phyloP scores from a whole-genome alignment of 225 moss, liverwort and hornwort species.

The Polytrichum formosum region DNA sequence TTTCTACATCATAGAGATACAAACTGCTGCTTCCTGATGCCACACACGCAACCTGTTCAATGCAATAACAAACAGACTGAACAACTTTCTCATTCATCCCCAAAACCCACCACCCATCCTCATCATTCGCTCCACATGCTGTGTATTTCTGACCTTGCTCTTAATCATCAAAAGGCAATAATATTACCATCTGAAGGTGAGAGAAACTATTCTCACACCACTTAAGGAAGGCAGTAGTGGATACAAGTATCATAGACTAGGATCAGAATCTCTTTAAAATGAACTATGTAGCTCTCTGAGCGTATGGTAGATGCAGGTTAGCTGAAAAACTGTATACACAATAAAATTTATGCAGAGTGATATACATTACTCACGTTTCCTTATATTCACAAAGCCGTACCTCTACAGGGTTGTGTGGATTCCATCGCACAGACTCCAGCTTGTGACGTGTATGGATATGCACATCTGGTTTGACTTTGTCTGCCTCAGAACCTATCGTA shows the following conservation, averaged over 20 bases:
- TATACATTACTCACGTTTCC: background rate
- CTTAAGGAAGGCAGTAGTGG: too few species aligned
- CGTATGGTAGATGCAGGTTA: too few species aligned
- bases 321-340: too few species aligned
- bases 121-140: background rate
- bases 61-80: background rate
- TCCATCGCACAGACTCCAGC: constrained; percentile 80
- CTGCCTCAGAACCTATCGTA: constrained; percentile 46
- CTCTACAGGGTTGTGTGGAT: constrained; percentile 85
- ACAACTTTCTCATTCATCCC: background rate
- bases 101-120: background rate
- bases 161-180: background rate
- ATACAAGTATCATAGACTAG: too few species aligned
- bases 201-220: too few species aligned
- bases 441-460: constrained; percentile 36
- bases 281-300: too few species aligned
- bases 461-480: constrained; percentile 34
- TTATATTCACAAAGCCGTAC: constrained; percentile 31
- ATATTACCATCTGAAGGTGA: too few species aligned
- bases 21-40: constrained; percentile 55
- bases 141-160: background rate
- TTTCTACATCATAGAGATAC: constrained; percentile 72
- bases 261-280: too few species aligned
- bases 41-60: constrained; percentile 78
- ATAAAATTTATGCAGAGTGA: too few species aligned